phyloP scores from a whole-genome alignment of 768 basidiomycete genomes.

The Boletus speciosus region DNA sequence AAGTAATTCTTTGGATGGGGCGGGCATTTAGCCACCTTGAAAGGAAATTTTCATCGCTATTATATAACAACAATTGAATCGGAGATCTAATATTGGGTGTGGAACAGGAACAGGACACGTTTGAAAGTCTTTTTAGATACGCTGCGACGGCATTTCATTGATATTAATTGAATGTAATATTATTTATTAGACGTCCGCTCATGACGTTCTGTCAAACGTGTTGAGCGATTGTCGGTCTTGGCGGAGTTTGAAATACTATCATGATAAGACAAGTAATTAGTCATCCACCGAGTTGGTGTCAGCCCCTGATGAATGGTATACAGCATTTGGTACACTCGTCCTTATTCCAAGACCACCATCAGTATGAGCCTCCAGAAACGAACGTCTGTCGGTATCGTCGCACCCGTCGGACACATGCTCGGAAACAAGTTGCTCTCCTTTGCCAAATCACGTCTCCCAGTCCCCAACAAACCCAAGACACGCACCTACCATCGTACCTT shows the following conservation, averaged over 20 bases:
- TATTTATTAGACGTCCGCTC: no score
- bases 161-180: no score
- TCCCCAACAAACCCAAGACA: slow-evolving; percentile 15
- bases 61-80: slow-evolving; percentile 12
- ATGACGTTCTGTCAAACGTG: no score
- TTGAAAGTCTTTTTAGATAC: no score
- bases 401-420: slow-evolving; percentile 12
- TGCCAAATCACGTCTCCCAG: slow-evolving; percentile 26
- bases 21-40: slow-evolving; percentile 33
- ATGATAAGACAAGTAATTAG: neutral
- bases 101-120: no score
- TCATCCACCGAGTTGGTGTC: slow-evolving; percentile 9
- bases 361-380: slow-evolving; percentile 8
- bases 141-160: no score
- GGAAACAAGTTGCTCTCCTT: slow-evolving; percentile 16
- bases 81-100: neutral
- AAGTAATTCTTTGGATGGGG: slow-evolving; percentile 43
- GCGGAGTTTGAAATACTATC: neutral
- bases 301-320: slow-evolving; percentile 16
- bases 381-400: slow-evolving; percentile 2
- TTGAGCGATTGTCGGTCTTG: no score
- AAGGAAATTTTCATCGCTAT: neutral
- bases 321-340: neutral
- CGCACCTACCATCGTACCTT: slow-evolving; percentile 12
- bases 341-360: neutral